phyloP scores from a whole-genome alignment of 2,329 filamentous ascomycete species.

The Trichoderma endophyticum region DNA sequence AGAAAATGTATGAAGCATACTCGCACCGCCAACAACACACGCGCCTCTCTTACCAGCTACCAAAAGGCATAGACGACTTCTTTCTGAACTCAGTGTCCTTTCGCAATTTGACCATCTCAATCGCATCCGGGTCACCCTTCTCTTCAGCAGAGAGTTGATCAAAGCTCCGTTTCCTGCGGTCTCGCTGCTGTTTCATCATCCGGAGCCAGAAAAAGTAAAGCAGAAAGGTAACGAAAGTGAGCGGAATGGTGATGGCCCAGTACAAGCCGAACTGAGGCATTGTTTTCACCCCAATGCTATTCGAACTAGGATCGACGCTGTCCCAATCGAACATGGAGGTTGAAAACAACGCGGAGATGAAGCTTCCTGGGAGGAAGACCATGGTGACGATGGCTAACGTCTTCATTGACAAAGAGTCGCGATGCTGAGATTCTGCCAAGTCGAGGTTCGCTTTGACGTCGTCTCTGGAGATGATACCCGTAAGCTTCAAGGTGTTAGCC shows the following conservation, averaged over 20 bases:
- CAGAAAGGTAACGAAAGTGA: constrained; percentile 36
- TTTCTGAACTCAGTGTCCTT: constrained; percentile 1
- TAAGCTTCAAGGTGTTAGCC: constrained; percentile 27
- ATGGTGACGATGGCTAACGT: constrained; percentile 42
- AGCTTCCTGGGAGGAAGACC: constrained; percentile 43
- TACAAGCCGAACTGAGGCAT: constrained; percentile 40
- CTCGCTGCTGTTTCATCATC: constrained; percentile 26
- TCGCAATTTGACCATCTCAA: constrained; percentile 1
- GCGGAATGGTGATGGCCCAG: constrained; percentile 40
- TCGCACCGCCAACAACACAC: not conserved
- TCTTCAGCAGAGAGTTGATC: not conserved
- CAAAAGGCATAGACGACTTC: not conserved
- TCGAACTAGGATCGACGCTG: constrained; percentile 21
- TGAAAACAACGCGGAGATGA: constrained; percentile 42
- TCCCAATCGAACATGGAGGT: constrained; percentile 36
- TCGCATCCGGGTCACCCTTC: constrained; percentile 6
- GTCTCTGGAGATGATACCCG: constrained; percentile 38
- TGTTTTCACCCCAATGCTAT: constrained; percentile 29
- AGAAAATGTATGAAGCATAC: too few relatives aligned
- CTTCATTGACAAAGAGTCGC: constrained; percentile 44
- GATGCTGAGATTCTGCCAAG: constrained; percentile 31
- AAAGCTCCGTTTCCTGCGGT: not conserved
- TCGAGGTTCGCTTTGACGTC: constrained; percentile 36
- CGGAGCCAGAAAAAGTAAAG: constrained; percentile 36
- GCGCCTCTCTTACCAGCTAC: not conserved